Percentiles rank a stretch among this genome's conserved stretches.
Evolutionary conservation across 2,329 filamentous ascomycete genomes (phyloP).

Genomic region (Penicillium sp.): DNA sequence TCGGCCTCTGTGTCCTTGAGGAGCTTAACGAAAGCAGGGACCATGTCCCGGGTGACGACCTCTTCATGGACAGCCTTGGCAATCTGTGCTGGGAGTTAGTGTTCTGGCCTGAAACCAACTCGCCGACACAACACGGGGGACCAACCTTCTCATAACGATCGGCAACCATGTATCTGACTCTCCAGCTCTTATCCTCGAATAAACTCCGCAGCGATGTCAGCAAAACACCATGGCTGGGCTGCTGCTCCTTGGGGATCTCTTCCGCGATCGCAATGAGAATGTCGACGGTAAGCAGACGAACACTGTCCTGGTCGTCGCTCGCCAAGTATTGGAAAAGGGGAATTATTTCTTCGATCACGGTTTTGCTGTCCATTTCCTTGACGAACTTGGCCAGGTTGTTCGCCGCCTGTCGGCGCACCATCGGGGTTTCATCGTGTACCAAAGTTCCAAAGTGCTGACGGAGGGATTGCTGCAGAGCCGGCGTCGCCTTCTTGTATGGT

Average conservation of each 20-base stretch:
- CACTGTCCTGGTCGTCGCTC: constrained; percentile 95
- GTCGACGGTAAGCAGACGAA: constrained; percentile 91
- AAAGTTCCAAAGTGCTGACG: constrained; percentile 89
- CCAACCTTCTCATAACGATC: constrained; percentile 94
- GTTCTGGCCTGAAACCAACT: neutral
- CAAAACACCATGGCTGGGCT: constrained; percentile 91
- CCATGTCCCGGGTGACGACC: constrained; percentile 88
- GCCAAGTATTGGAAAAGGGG: constrained; percentile 96
- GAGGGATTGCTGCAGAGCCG: constrained; percentile 84
- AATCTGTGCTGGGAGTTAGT: constrained; percentile 60
- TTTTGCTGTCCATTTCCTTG: constrained; percentile 87
- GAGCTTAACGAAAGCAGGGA: constrained; percentile 95
- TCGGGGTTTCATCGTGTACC: constrained; percentile 97
- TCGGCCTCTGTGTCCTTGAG: constrained; percentile 98
- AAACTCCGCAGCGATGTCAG: constrained; percentile 86
- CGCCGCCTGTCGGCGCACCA: constrained; percentile 95
- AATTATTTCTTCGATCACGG: constrained; percentile 98
- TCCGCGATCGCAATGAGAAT: constrained; percentile 96
- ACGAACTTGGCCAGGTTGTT: constrained; percentile 97
- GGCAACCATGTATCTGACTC: constrained; percentile 98
- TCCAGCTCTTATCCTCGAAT: constrained; percentile 99
- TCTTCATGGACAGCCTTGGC: constrained; percentile 98
- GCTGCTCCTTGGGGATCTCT: constrained; percentile 96
- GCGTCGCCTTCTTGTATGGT: constrained; percentile 88
- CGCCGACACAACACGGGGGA: neutral